These are phyloP conservation scores for Flaveria brownii DNA, from an alignment of 129 eudicot genomes.

Conservation along the genomic window DNA sequence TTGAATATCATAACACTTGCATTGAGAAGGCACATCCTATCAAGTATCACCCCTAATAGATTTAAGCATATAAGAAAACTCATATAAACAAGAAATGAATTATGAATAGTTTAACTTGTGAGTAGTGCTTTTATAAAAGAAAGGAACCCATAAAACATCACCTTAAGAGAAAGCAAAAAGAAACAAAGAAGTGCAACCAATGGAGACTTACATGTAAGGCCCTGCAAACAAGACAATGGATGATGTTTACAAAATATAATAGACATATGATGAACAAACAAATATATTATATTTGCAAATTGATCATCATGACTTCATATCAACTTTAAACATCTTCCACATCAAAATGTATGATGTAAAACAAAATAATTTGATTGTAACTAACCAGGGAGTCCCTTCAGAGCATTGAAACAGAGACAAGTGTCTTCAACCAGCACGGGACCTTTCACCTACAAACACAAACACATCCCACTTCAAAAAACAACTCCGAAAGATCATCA, in stretches of 20 bases:
- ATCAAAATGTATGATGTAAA: background rate
- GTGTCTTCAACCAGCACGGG: slow-evolving; percentile 94
- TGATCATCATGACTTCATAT: background rate
- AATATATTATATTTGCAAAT: too few relatives aligned
- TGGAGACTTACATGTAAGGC: slow-evolving; percentile 82
- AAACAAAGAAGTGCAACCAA: slow-evolving; percentile 21
- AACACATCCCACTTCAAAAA: background rate
- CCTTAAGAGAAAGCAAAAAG: slow-evolving; percentile 16
- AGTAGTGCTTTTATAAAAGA: slow-evolving; percentile 11
- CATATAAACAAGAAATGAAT: background rate
- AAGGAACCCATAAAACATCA: slow-evolving; percentile 25
- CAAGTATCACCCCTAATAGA: background rate
- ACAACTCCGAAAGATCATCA: background rate
- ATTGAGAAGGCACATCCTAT: background rate
- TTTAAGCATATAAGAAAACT: background rate
- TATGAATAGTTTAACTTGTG: background rate
- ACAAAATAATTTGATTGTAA: slow-evolving; percentile 17
- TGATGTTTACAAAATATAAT: background rate
- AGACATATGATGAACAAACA: background rate
- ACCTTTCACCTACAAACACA: slow-evolving; percentile 66
- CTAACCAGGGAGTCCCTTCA: slow-evolving; percentile 94
- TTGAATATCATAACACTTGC: background rate
- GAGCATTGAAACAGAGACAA: slow-evolving; percentile 85
- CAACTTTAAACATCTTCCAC: background rate
- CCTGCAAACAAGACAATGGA: slow-evolving; percentile 54